Percentiles rank a stretch among this genome's conserved stretches.
phyloP scores from a whole-genome alignment of 495 filamentous ascomycete genomes.

The Daldinia childiae region DNA sequence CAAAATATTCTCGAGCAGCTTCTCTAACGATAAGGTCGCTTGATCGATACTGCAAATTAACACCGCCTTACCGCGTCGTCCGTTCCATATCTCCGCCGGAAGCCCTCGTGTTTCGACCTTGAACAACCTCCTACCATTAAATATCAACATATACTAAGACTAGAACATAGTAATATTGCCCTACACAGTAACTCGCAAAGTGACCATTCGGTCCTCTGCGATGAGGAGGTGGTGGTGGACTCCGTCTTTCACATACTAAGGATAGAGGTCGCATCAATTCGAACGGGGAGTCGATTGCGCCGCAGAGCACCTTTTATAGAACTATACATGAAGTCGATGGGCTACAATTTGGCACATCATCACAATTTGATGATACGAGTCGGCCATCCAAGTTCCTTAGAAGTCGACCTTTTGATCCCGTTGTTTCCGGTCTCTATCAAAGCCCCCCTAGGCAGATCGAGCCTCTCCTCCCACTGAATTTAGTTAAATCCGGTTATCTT shows the following conservation, averaged over 20 bases:
- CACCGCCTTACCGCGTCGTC: constrained; percentile 12
- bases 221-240: constrained; percentile 56
- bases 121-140: constrained; percentile 10
- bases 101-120: constrained; percentile 41
- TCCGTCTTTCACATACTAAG: constrained; percentile 46
- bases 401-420: constrained; percentile 11
- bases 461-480: not conserved
- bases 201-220: constrained; percentile 52
- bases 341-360: constrained; percentile 19
- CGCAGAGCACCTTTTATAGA: constrained; percentile 27
- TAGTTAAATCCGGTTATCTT: constrained; percentile 1
- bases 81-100: constrained; percentile 27
- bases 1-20: constrained; percentile 5
- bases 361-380: constrained; percentile 40
- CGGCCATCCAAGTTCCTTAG: constrained; percentile 23
- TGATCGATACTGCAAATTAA: constrained; percentile 19
- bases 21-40: constrained; percentile 14
- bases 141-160: constrained; percentile 20
- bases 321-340: constrained; percentile 25
- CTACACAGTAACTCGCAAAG: constrained; percentile 40
- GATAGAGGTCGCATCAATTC: constrained; percentile 40
- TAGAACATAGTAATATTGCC: constrained; percentile 25
- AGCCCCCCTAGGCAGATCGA: constrained; percentile 1
- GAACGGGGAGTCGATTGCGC: constrained; percentile 26
- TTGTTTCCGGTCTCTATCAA: constrained; percentile 20